Conservation (phyloP, 768 basidiomycete species). For the Amanita fuliginea region DNA sequence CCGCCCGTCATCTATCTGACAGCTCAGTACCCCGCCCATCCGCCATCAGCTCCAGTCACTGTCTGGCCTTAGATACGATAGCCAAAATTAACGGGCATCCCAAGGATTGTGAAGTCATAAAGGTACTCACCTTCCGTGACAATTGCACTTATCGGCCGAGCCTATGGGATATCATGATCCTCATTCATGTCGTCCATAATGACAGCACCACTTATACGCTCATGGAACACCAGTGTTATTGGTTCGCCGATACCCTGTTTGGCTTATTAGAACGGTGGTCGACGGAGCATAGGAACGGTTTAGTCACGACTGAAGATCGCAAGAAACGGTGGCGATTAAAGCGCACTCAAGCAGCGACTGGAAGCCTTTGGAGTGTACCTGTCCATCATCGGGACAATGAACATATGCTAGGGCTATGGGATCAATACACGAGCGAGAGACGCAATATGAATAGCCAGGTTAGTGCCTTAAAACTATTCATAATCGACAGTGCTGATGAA, state of each 20-base stretch:
- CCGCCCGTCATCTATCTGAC: not conserved
- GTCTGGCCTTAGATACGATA: not conserved
- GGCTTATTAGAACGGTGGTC: not conserved
- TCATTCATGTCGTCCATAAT: not conserved
- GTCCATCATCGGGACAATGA: not conserved
- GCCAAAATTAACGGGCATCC: not conserved
- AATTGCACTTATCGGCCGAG: not conserved
- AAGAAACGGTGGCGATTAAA: not conserved
- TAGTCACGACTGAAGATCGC: not conserved
- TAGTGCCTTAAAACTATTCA: no score
- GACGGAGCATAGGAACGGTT: not conserved
- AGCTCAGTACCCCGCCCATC: not conserved
- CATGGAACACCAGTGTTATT: not conserved
- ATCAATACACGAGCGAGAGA: no score
- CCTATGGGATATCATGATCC: constrained; percentile 2
- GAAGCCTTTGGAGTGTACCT: not conserved
- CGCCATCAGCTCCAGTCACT: not conserved
- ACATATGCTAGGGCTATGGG: no score
- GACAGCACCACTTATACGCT: not conserved
- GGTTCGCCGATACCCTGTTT: not conserved
- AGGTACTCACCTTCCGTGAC: not conserved
- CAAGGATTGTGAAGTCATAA: not conserved
- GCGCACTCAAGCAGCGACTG: not conserved
- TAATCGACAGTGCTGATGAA: no score
- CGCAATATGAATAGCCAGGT: no score